Evolutionary conservation across 2,329 filamentous ascomycete species (phyloP).

Genomic region (Diaporthe citri): DNA sequence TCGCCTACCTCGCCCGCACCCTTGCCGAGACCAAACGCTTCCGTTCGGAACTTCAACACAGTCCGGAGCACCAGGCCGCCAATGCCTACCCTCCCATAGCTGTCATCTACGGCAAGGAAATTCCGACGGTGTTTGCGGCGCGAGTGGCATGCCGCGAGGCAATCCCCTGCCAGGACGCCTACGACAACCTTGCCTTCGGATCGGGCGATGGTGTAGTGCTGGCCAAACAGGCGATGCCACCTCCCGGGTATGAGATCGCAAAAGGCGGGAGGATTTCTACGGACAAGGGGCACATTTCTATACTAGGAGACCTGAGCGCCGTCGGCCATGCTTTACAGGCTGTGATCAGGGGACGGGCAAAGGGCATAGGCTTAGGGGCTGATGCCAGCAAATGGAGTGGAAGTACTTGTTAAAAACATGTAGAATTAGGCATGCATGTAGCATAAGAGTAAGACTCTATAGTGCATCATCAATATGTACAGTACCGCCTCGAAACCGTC

Average conservation of each 20-base stretch:
- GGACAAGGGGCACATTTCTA: constrained; percentile 87
- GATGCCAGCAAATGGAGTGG: not conserved
- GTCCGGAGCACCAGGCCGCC: constrained; percentile 66
- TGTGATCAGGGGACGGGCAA: constrained; percentile 73
- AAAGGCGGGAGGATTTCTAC: constrained; percentile 81
- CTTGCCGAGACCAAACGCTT: constrained; percentile 80
- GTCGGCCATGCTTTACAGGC: constrained; percentile 81
- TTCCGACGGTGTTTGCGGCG: constrained; percentile 86
- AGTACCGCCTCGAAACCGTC: not conserved
- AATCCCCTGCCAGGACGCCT: constrained; percentile 82
- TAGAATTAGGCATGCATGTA: constrained; percentile 8
- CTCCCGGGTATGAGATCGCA: constrained; percentile 80
- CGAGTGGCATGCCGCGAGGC: constrained; percentile 79
- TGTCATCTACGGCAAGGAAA: constrained; percentile 87
- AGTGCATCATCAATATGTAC: constrained; percentile 4
- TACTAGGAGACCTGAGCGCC: constrained; percentile 86
- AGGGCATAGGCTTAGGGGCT: constrained; percentile 77
- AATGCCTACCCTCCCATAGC: constrained; percentile 87
- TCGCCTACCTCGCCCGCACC: constrained; percentile 79
- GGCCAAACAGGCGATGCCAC: constrained; percentile 86
- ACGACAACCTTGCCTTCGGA: constrained; percentile 88
- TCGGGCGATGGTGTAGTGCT: constrained; percentile 92
- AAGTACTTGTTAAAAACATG: not conserved
- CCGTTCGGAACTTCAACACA: constrained; percentile 79
- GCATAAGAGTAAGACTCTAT: not conserved